These are phyloP conservation scores for Nigrospora osmanthi DNA, from an alignment of 2,329 filamentous ascomycete genomes.

Conservation along the genomic window DNA sequence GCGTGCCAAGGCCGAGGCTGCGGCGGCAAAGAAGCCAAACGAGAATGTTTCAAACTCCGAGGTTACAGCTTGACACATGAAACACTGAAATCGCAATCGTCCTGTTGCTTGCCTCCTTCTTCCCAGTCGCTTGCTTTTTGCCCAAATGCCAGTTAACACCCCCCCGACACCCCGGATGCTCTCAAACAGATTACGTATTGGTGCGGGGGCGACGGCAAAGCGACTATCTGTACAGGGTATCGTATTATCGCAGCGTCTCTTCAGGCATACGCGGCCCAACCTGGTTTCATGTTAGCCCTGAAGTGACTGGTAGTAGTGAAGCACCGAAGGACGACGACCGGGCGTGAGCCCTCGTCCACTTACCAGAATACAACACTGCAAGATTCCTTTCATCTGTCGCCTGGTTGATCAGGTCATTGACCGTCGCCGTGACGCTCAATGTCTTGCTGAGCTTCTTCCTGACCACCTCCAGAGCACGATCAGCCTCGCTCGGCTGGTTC, in stretches of 20 bases:
- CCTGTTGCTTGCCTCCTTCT: too few relatives aligned
- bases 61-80: not conserved
- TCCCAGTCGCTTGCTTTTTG: too few relatives aligned
- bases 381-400: constrained; percentile 89
- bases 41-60: not conserved
- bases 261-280: constrained; percentile 35
- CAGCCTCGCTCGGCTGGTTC: constrained; percentile 67
- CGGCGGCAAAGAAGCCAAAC: constrained; percentile 19
- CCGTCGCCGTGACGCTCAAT: constrained; percentile 86
- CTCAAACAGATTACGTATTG: too few relatives aligned
- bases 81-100: too few relatives aligned
- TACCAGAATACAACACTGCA: constrained; percentile 79
- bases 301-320: not conserved
- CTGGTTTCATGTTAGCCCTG: constrained; percentile 16
- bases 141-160: too few relatives aligned
- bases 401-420: constrained; percentile 95
- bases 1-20: constrained; percentile 37
- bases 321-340: not conserved
- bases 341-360: constrained; percentile 16
- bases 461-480: constrained; percentile 85
- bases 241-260: not conserved
- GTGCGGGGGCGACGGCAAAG: too few relatives aligned
- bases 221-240: not conserved
- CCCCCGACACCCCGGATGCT: too few relatives aligned
- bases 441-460: constrained; percentile 94